Evolutionary conservation across 805 yeast genomes (phyloP), one percentile per base, ranked within the genome.

Genomic region (Priceomyces haplophilus): DNA sequence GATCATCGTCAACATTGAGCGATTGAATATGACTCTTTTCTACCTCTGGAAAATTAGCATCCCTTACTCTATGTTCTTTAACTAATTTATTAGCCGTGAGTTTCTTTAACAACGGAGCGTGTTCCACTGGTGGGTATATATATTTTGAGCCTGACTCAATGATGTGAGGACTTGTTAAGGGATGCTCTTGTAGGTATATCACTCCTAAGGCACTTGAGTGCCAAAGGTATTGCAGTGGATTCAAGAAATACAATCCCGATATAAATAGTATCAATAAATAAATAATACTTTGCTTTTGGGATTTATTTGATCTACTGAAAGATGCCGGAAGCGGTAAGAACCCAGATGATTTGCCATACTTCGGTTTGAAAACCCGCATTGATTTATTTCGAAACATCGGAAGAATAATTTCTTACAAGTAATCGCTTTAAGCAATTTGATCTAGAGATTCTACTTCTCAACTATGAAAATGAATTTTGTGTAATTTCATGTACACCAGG

Each of bases 121-220:
- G 82, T 49, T 85, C 89, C 29, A 84, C 73, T n/a, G 80, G 76
- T n/a, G 93, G 93, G 55, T 76, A 85, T 11, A 85, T 82, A 54
- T 78, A 73, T 30, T 72, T 68, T 15, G 80, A 72, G 10, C 68
- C 61, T 12, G 83, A 75, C 16, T 67, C 69, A 20, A 80, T 67
- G 13, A 44, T 47, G 37, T 62, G 54, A 10, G 41, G 47, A 29
- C 65, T 55, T 12, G 73, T 65, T 33, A 53, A 56, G 4, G 72
- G 67, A 42, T 62, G 72, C 2, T 59, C 49, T 4, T 48, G 41
- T 0, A 73, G 73, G 47, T 67, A 67, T 24, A 44, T 43, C 1
- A 11, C 10, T 5, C 45, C 19, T n/a, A 18, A 15, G 3, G 36
- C 12, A 16, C 32, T 39, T 25, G 44, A 47, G 17, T 43, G 38